Conservation (phyloP, 2,329 filamentous ascomycete genomes). For the Ceratocystis albifundus region DNA sequence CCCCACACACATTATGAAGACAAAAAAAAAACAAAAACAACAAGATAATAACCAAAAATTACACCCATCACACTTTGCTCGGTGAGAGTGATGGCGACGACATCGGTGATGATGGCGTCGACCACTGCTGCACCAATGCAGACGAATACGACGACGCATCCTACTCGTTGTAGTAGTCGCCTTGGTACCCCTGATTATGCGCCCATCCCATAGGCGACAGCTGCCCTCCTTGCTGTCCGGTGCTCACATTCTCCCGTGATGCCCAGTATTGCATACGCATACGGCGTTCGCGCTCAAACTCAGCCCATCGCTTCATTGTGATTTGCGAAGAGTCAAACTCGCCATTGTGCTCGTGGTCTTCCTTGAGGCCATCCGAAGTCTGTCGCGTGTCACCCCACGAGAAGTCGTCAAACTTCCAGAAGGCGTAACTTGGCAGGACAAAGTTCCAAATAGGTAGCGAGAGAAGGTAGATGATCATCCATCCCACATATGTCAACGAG, state of each 20-base stretch:
- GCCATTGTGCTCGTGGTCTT: conserved; percentile 77
- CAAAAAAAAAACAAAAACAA: conserved; percentile 1
- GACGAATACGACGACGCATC: not conserved
- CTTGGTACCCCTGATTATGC: conserved; percentile 36
- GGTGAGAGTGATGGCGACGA: not conserved
- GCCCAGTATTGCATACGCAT: conserved; percentile 42
- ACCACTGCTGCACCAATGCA: not conserved
- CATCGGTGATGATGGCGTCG: not conserved
- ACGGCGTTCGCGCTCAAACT: conserved; percentile 67
- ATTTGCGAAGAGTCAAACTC: conserved; percentile 99
- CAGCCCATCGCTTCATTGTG: conserved; percentile 97
- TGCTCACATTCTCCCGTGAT: conserved; percentile 40
- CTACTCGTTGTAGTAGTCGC: conserved; percentile 40
- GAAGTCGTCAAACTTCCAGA: conserved; percentile 99
- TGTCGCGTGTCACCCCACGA: conserved; percentile 97
- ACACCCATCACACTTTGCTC: conserved; percentile 28
- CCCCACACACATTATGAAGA: not conserved
- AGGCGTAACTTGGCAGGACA: conserved; percentile 81
- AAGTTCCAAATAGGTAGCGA: conserved; percentile 98
- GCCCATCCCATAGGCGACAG: conserved; percentile 31
- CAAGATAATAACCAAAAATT: conserved; percentile 4
- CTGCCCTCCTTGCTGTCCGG: conserved; percentile 34
- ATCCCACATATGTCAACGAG: conserved; percentile 78
- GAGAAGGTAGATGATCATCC: conserved; percentile 93
- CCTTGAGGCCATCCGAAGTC: conserved; percentile 83